Evolutionary conservation across 108 stramenopile genomes (phyloP).

Genomic region (Schizochytrium sp.): DNA sequence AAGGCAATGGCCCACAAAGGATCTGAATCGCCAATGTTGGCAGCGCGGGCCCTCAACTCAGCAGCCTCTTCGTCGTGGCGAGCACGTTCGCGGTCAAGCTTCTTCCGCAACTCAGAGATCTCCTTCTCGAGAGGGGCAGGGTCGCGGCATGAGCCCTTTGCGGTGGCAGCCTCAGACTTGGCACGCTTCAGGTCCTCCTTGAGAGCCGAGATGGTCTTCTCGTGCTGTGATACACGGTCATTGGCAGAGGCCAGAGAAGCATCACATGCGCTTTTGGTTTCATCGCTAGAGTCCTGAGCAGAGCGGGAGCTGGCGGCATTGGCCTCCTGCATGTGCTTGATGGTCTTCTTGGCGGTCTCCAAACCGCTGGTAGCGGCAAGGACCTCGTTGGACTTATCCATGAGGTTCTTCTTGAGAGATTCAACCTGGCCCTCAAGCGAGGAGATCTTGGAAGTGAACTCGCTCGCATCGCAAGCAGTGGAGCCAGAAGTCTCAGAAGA

Average conservation of each 20-base stretch:
- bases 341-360: neutral
- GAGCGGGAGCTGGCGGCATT: neutral
- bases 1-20: neutral
- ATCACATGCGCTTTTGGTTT: neutral
- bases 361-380: neutral
- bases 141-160: neutral
- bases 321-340: conserved; percentile 3
- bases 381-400: neutral
- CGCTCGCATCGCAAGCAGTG: too few relatives aligned
- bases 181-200: neutral
- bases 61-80: conserved; percentile 45
- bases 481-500: too few relatives aligned
- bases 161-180: neutral
- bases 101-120: neutral
- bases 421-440: too few relatives aligned
- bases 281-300: neutral
- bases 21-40: neutral
- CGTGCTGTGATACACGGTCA: neutral
- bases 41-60: neutral
- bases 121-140: neutral
- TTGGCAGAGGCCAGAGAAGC: neutral
- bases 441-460: too few relatives aligned
- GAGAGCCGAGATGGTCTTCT: neutral
- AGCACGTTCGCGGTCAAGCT: conserved; percentile 23
- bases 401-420: neutral